These are phyloP conservation scores for Stachybotrys chlorohalonatus DNA, from an alignment of 2,329 filamentous ascomycete species.

Conservation along the genomic window DNA sequence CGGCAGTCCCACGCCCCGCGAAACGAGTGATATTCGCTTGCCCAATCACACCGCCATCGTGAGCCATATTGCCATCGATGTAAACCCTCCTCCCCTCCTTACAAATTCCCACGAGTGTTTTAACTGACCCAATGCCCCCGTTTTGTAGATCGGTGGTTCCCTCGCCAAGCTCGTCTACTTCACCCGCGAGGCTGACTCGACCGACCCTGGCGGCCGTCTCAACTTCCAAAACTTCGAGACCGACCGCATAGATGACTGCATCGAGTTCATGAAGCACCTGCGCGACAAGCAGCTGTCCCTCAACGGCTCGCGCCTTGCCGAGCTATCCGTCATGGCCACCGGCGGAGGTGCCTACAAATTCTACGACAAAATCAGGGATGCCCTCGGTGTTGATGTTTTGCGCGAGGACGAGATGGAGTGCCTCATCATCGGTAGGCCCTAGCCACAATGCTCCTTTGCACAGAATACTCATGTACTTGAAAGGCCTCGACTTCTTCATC, in stretches of 20 bases:
- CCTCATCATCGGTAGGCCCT: constrained; percentile 69
- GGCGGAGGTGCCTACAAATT: constrained; percentile 95
- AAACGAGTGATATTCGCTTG: constrained; percentile 89
- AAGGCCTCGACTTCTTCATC: constrained; percentile 96
- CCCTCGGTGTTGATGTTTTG: constrained; percentile 77
- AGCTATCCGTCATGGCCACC: constrained; percentile 88
- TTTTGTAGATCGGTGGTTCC: constrained; percentile 76
- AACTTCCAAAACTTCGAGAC: constrained; percentile 98
- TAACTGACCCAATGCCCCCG: too few species aligned
- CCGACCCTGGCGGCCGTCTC: constrained; percentile 75
- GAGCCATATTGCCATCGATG: constrained; percentile 94
- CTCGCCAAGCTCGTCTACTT: constrained; percentile 97
- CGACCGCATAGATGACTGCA: constrained; percentile 84
- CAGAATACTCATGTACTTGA: neutral
- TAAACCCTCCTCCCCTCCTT: constrained; percentile 28
- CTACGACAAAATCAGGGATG: constrained; percentile 81
- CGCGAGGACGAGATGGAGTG: constrained; percentile 99
- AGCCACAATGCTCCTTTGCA: neutral
- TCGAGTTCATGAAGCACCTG: constrained; percentile 81
- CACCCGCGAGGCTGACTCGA: constrained; percentile 72
- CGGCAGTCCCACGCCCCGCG: constrained; percentile 37
- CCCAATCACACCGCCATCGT: constrained; percentile 93
- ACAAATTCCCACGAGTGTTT: neutral
- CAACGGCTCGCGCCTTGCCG: constrained; percentile 62
- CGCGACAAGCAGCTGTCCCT: constrained; percentile 71